Conservation (phyloP, 305 asterid genomes). For the Plantago rigida region DNA sequence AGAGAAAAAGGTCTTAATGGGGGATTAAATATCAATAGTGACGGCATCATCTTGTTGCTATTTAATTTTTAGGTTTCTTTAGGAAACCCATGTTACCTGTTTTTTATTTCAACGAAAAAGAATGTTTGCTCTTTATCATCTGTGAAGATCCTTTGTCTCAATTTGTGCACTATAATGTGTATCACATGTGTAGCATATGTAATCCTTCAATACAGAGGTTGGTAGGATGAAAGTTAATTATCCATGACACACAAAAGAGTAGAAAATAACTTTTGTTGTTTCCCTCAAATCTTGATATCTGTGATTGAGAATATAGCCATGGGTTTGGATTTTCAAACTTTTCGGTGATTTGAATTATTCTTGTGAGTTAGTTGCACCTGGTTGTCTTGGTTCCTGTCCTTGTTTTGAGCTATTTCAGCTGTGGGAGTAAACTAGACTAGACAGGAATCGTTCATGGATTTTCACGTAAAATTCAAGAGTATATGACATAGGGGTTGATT, state of each 20-base stretch:
- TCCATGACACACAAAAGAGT: no score
- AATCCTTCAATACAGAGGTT: not conserved
- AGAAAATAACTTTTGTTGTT: no score
- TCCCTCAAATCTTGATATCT: not conserved
- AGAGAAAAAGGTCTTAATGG: not conserved
- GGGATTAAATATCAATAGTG: not conserved
- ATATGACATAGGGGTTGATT: no score
- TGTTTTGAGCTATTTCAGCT: constrained; percentile 5
- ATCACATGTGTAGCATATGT: not conserved
- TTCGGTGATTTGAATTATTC: not conserved
- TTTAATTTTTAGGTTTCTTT: not conserved
- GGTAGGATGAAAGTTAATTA: no score
- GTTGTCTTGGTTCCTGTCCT: not conserved
- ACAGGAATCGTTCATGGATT: no score
- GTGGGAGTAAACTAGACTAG: not conserved
- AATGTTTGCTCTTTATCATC: not conserved
- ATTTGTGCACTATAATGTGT: constrained; percentile 4
- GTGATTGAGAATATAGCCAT: not conserved
- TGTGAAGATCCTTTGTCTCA: not conserved
- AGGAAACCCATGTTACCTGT: not conserved
- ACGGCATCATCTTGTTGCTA: not conserved
- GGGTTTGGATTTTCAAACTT: not conserved
- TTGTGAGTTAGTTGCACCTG: not conserved
- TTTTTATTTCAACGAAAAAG: no score
- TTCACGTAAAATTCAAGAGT: not conserved